Evolutionary conservation across 179 eudicot species (phyloP).

Genomic region (Beta corolliflora): DNA sequence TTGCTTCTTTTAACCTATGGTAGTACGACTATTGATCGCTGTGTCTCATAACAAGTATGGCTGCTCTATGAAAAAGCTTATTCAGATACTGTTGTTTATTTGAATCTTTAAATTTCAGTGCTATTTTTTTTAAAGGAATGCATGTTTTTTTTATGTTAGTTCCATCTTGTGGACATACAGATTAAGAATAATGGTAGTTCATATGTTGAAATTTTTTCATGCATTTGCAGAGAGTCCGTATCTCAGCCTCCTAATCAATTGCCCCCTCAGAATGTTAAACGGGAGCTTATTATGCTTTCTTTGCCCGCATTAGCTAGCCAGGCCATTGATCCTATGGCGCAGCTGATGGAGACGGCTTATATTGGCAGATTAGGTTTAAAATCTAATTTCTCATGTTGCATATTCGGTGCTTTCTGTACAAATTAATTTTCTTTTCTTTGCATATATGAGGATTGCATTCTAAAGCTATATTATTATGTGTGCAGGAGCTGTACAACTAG

Average conservation of each 20-base stretch:
- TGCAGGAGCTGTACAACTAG: conserved; percentile 83
- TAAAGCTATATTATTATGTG: conserved; percentile 11
- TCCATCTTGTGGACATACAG: background rate
- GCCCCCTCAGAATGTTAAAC: conserved; percentile 39
- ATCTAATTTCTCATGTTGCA: background rate
- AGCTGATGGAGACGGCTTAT: conserved; percentile 95
- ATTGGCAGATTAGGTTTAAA: conserved; percentile 82
- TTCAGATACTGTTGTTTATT: background rate
- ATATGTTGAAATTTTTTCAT: conserved; percentile 4
- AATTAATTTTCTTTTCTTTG: too few relatives aligned
- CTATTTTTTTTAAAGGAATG: background rate
- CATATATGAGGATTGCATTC: background rate
- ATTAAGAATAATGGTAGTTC: background rate
- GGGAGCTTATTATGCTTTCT: conserved; percentile 75
- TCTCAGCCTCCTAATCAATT: conserved; percentile 27
- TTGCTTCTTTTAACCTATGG: background rate
- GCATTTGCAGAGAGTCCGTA: conserved; percentile 37
- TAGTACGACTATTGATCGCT: background rate
- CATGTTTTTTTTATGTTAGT: background rate
- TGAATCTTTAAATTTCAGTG: background rate
- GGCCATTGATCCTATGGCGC: conserved; percentile 89
- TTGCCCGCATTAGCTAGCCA: conserved; percentile 96
- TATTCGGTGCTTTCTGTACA: background rate
- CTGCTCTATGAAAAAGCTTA: background rate
- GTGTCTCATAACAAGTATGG: background rate